Conservation (phyloP, 305 asterid genomes). For the Lippia alba region DNA sequence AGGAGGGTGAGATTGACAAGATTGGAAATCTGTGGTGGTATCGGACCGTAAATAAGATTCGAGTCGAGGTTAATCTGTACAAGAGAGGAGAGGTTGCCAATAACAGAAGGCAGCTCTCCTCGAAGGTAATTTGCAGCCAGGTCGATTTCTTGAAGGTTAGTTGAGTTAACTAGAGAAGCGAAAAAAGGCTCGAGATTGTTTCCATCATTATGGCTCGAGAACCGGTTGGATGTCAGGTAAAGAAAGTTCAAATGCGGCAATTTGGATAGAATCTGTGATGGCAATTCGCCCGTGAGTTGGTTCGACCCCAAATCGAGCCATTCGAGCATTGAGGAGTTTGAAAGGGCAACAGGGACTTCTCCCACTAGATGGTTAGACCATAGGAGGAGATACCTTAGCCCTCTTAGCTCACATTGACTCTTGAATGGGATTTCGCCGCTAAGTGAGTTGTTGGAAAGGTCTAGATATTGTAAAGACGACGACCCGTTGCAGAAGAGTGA, state of each 20-base stretch:
- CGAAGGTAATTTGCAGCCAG: slow-evolving; percentile 72
- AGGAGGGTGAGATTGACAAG: slow-evolving; percentile 72
- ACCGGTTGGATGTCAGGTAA: slow-evolving; percentile 66
- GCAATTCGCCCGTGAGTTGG: slow-evolving; percentile 64
- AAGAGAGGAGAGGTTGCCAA: slow-evolving; percentile 67
- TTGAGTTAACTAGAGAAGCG: slow-evolving; percentile 53
- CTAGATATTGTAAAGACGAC: slow-evolving; percentile 60
- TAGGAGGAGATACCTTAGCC: slow-evolving; percentile 66
- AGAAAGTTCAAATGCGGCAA: slow-evolving; percentile 65
- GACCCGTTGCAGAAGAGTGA: slow-evolving; percentile 69
- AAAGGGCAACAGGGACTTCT: slow-evolving; percentile 60
- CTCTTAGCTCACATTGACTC: slow-evolving; percentile 51
- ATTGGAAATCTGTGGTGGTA: slow-evolving; percentile 67
- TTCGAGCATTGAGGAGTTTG: slow-evolving; percentile 67
- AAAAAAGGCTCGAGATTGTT: slow-evolving; percentile 70
- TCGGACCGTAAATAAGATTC: slow-evolving; percentile 65
- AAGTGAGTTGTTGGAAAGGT: slow-evolving; percentile 81
- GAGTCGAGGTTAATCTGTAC: slow-evolving; percentile 73
- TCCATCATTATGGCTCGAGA: slow-evolving; percentile 63
- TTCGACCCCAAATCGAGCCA: slow-evolving; percentile 84
- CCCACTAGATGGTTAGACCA: slow-evolving; percentile 79
- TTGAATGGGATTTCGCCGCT: slow-evolving; percentile 63
- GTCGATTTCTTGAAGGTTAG: slow-evolving; percentile 76
- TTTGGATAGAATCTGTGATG: slow-evolving; percentile 47
- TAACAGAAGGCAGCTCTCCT: slow-evolving; percentile 81